Conservation (phyloP, 768 basidiomycete species). For the Leccinum rimulosum region DNA sequence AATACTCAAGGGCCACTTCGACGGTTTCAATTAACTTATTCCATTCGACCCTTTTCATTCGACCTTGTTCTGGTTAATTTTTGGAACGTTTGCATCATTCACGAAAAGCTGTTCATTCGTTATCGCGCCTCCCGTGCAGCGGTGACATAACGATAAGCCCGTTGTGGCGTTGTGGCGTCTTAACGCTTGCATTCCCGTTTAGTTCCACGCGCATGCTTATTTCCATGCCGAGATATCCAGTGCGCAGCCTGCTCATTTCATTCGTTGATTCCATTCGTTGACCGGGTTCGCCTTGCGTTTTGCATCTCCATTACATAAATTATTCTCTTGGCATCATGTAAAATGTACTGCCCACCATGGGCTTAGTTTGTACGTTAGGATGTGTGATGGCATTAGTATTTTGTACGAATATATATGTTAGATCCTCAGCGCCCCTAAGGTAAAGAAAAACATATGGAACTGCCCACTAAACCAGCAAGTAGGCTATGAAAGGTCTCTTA, state of each 20-base stretch:
- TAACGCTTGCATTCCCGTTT: constrained; percentile 8
- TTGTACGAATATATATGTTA: constrained; percentile 19
- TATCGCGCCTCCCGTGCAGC: constrained; percentile 1
- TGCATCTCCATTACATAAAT: constrained; percentile 3
- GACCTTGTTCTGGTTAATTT: background rate
- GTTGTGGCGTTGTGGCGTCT: constrained; percentile 7
- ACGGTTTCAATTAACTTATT: constrained; percentile 70
- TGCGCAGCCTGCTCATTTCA: constrained; percentile 15
- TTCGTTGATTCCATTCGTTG: background rate
- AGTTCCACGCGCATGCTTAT: constrained; percentile 1
- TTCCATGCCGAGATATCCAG: constrained; percentile 23
- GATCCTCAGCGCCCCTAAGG: background rate
- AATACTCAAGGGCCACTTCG: constrained; percentile 88
- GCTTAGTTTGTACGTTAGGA: constrained; percentile 6
- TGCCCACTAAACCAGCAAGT: constrained; percentile 14
- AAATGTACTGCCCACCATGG: background rate
- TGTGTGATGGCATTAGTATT: constrained; percentile 19
- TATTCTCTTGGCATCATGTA: constrained; percentile 8
- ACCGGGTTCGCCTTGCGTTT: constrained; percentile 5
- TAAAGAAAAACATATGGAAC: background rate
- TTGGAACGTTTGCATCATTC: constrained; percentile 1
- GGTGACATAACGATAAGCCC: constrained; percentile 2
- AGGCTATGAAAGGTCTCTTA: constrained; percentile 1
- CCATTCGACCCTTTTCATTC: constrained; percentile 1
- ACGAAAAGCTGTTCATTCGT: constrained; percentile 4